Evolutionary conservation across 495 filamentous ascomycete species (phyloP).

Genomic region (Xylaria intraflava): DNA sequence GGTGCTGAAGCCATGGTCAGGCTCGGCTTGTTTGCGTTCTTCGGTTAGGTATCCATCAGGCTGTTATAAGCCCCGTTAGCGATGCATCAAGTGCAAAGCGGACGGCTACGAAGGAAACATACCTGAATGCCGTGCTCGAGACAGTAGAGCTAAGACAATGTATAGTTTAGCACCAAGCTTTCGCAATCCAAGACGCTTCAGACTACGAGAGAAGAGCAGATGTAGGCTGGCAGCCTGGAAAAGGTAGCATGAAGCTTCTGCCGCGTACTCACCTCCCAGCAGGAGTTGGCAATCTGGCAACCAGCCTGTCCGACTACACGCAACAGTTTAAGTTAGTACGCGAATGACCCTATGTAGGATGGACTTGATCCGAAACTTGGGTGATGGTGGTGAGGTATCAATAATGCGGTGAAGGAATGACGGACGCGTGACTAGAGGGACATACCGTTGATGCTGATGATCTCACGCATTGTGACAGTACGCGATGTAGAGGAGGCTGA

Average conservation of each 20-base stretch:
- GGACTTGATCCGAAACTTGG: slow-evolving; percentile 14
- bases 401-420: slow-evolving; percentile 34
- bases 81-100: background rate
- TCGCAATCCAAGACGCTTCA: background rate
- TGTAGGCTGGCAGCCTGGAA: background rate
- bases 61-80: slow-evolving; percentile 50
- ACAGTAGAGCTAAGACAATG: slow-evolving; percentile 78
- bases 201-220: background rate
- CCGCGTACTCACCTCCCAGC: slow-evolving; percentile 86
- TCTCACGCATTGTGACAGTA: slow-evolving; percentile 84
- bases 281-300: slow-evolving; percentile 99
- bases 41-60: slow-evolving; percentile 98
- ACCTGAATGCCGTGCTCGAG: slow-evolving; percentile 99
- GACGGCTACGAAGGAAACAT: slow-evolving; percentile 29
- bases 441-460: slow-evolving; percentile 98
- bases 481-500: slow-evolving; percentile 17
- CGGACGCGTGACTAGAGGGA: slow-evolving; percentile 34
- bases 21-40: slow-evolving; percentile 86
- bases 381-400: slow-evolving; percentile 9
- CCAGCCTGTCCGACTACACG: slow-evolving; percentile 94
- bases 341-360: background rate
- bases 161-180: slow-evolving; percentile 18
- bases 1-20: slow-evolving; percentile 97
- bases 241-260: background rate
- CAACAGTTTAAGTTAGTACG: slow-evolving; percentile 33